Percentiles rank a stretch among this genome's conserved stretches.
Evolutionary conservation across 2,329 filamentous ascomycete species (phyloP).

Genomic region (Stromatinia cepivora): DNA sequence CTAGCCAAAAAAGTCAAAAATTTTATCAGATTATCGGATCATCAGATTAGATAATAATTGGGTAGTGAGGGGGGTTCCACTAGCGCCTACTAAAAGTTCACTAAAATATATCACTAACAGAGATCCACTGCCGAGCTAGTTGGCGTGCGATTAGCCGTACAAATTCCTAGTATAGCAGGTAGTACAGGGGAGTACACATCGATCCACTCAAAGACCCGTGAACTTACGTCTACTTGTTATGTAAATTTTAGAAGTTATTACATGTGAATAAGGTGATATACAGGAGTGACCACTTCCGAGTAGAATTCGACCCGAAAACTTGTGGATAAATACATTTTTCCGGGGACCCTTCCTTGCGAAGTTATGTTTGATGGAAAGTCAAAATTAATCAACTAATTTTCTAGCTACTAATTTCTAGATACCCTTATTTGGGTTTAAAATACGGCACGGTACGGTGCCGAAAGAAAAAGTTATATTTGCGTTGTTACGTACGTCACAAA

Average conservation of each 20-base stretch:
- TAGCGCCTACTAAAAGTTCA: neutral
- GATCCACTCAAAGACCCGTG: neutral
- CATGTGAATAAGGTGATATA: slow-evolving; percentile 15
- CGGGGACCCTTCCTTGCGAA: neutral
- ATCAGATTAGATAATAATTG: slow-evolving; percentile 27
- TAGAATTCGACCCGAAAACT: neutral
- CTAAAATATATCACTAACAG: neutral
- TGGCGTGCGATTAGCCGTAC: neutral
- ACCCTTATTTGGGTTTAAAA: too few species aligned
- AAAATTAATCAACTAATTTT: neutral
- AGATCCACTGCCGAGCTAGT: neutral
- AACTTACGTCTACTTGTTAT: slow-evolving; percentile 4
- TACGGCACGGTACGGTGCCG: neutral
- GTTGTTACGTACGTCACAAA: neutral
- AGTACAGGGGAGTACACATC: neutral
- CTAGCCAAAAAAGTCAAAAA: neutral
- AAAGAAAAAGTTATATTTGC: neutral
- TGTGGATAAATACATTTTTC: neutral
- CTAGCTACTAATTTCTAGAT: neutral
- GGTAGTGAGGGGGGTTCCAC: neutral
- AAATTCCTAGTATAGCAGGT: slow-evolving; percentile 8
- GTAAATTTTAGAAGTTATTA: neutral
- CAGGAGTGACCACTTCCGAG: neutral
- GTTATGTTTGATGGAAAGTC: neutral
- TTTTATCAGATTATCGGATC: slow-evolving; percentile 23